Evolutionary conservation across 2,329 filamentous ascomycete genomes (phyloP).

Genomic region (Ascosphaera apis): DNA sequence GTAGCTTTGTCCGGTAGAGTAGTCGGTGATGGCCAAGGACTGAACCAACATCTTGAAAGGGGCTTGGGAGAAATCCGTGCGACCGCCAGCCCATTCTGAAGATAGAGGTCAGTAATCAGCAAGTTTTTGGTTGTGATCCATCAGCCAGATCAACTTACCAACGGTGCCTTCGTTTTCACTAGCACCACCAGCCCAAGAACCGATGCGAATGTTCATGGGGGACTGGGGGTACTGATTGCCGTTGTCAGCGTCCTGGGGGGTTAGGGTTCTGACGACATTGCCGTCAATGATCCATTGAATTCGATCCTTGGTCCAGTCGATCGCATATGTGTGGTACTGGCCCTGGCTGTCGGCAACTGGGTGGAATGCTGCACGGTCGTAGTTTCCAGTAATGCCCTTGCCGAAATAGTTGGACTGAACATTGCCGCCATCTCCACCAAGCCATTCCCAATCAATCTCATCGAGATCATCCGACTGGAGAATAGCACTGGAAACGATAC

Average conservation of each 20-base stretch:
- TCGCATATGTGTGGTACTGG: constrained; percentile 73
- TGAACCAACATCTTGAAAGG: constrained; percentile 74
- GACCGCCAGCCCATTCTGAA: constrained; percentile 57
- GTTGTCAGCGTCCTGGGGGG: constrained; percentile 70
- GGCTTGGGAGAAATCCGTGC: constrained; percentile 59
- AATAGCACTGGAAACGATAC: constrained; percentile 96
- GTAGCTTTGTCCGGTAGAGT: constrained; percentile 77
- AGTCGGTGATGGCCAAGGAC: constrained; percentile 58
- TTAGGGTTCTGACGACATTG: constrained; percentile 46
- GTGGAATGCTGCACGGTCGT: constrained; percentile 72
- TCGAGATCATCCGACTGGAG: constrained; percentile 89
- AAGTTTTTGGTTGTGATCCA: not conserved
- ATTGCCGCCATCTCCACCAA: constrained; percentile 52
- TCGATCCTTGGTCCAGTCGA: constrained; percentile 72
- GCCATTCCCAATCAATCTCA: constrained; percentile 92
- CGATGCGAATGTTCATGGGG: constrained; percentile 84
- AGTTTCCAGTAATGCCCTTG: constrained; percentile 75
- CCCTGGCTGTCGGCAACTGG: constrained; percentile 43
- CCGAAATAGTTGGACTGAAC: constrained; percentile 96
- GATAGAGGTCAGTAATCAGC: constrained; percentile 3
- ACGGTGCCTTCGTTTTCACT: constrained; percentile 63
- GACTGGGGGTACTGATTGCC: constrained; percentile 69
- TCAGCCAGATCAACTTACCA: constrained; percentile 14
- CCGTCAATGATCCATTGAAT: constrained; percentile 80
- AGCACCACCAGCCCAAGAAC: constrained; percentile 77